Conservation (phyloP, 257 asterid genomes). For the Misopates orontium region DNA sequence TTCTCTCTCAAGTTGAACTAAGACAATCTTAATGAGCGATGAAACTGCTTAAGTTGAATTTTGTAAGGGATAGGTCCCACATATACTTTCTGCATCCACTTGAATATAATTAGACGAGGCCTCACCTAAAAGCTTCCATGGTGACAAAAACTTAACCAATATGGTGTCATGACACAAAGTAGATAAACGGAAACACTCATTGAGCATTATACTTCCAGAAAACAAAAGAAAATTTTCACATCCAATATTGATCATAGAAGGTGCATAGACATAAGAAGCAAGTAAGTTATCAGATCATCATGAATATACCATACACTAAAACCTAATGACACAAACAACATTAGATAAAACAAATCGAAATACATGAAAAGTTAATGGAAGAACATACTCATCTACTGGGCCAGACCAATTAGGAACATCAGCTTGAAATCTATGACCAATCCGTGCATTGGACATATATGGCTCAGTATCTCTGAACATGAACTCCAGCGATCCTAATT, state of each 20-base stretch:
- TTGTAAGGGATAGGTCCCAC: background rate
- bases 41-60: background rate
- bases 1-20: background rate
- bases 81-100: background rate
- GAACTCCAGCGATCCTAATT: slow-evolving; percentile 51
- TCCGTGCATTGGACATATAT: slow-evolving; percentile 58
- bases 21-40: background rate
- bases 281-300: background rate
- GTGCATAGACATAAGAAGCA: no score
- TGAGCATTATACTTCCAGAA: no score
- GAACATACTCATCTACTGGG: slow-evolving; percentile 67
- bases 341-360: background rate
- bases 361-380: slow-evolving; percentile 19
- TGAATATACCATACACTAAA: background rate
- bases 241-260: no score
- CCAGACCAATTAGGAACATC: slow-evolving; percentile 72
- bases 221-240: no score
- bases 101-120: background rate
- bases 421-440: slow-evolving; percentile 76
- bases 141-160: background rate
- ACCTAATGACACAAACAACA: background rate
- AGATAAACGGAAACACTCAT: no score
- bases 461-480: slow-evolving; percentile 61
- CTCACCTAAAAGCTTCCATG: background rate
- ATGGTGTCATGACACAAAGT: no score